These are phyloP conservation scores for Rhodotorula sphaerocarpa DNA, from an alignment of 768 basidiomycete species.

Conservation along the genomic window DNA sequence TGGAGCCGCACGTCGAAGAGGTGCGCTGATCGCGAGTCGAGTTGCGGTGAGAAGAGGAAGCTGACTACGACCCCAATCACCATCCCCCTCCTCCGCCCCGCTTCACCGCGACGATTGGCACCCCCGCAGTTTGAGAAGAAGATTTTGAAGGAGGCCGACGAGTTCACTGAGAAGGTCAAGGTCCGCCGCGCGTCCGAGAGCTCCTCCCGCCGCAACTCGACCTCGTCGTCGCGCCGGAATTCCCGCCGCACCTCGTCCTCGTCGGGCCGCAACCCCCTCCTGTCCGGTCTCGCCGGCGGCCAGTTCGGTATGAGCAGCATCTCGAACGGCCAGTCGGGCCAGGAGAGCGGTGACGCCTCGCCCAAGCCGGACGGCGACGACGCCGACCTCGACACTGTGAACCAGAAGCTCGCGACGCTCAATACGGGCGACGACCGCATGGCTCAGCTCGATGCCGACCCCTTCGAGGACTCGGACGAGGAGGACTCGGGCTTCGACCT, in stretches of 20 bases:
- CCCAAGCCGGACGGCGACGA: conserved; percentile 9
- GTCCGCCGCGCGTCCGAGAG: conserved; percentile 42
- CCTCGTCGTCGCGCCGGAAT: conserved; percentile 27
- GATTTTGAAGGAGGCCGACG: conserved; percentile 62
- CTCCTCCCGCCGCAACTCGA: conserved; percentile 28
- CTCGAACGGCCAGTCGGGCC: neutral
- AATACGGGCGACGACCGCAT: conserved; percentile 15
- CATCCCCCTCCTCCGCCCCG: no score
- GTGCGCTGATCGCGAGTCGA: conserved; percentile 16
- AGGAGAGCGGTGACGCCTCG: neutral
- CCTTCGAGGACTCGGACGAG: conserved; percentile 40
- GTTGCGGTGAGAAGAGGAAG: neutral
- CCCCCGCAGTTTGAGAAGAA: conserved; percentile 54
- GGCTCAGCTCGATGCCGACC: conserved; percentile 35
- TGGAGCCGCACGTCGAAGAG: conserved; percentile 39
- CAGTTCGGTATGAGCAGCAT: conserved; percentile 34
- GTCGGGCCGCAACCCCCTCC: conserved; percentile 26
- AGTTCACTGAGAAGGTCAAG: conserved; percentile 51
- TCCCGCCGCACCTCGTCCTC: conserved; percentile 16
- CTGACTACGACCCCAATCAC: no score
- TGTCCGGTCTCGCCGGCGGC: conserved; percentile 29
- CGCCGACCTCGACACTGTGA: conserved; percentile 26
- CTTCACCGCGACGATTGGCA: conserved; percentile 47
- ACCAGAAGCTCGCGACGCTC: conserved; percentile 21
- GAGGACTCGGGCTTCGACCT: conserved; percentile 54